Base-by-base conservation (phyloP, 805 yeast species). In the Lipomyces orientalis region DNA sequence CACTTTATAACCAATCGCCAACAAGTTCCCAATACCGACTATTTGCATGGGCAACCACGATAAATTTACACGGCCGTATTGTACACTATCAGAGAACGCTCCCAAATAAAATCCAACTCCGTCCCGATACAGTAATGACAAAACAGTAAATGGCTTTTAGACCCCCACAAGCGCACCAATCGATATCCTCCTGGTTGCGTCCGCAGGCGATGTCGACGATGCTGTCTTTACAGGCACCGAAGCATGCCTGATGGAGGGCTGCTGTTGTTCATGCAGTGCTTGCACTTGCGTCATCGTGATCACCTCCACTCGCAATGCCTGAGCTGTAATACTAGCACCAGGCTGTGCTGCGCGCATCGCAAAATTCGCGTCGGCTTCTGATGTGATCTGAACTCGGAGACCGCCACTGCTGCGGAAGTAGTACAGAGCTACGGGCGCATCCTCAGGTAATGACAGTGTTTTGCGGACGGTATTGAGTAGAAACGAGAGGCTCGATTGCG, bases 341-440 rank as follows among this genome's bases (percentile, higher is more conserved):
- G 54, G 57, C 1, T 54, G 39, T 54, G 62, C 31, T 37, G 52
- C 31, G 5, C 54, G 60, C 12, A 65, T 49, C 8, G 59, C 58
- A 22, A 58, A 35, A 34, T 60, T 63, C 7, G 67, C 69, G 16
- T 66, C 64, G 6, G 62, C 62, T 57, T 66, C 66, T 8, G 69
- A 63, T 5, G 64, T 34, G 51, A 66, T 63, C 43, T 62, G 69
- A 16, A 55, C 33, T 2, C 67, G 62, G 29, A 59, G 60, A 35
- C 43, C 62, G 35, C 49, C 56, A 16, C 58, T 51, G 35, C 2
- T 34, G 35, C 61, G 56, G 35, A 46, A 25, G 37, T 59, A 66
- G 57, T 66, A 66, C 16, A 66, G 35, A 16, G 61, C 64, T n/a
- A 65, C 60, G 4, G 61, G 63, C 7, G 65, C 46, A 60, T 60